Conservation (phyloP, 345 rosid species). For the Geranium brycei region DNA sequence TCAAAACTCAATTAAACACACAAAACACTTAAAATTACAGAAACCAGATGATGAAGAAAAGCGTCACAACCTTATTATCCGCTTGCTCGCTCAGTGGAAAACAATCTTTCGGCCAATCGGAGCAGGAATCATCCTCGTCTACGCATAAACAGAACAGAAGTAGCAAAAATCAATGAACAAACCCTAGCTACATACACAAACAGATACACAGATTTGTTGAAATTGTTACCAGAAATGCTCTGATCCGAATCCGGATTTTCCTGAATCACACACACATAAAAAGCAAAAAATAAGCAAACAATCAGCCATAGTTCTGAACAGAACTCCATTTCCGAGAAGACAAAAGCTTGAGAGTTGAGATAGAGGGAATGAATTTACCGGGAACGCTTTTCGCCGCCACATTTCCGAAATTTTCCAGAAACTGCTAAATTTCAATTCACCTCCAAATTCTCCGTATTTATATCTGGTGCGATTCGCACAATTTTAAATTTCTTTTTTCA, state of each 20-base stretch:
- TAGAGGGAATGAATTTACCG: constrained; percentile 17
- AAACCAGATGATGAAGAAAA: neutral
- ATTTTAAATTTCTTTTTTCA: no score
- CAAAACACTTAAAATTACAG: neutral
- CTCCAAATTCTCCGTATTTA: no score
- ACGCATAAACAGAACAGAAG: neutral
- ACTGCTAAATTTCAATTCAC: no score
- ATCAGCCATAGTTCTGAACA: neutral
- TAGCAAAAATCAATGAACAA: neutral
- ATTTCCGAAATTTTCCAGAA: constrained; percentile 13
- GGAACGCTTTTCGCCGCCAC: constrained; percentile 40
- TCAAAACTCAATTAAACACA: neutral
- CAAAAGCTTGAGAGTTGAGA: no score
- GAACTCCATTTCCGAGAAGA: neutral
- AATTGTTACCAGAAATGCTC: constrained; percentile 48
- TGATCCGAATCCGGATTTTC: constrained; percentile 45
- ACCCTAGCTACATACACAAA: neutral
- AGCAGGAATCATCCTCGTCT: constrained; percentile 38
- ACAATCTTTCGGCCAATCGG: constrained; percentile 19
- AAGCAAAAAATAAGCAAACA: neutral
- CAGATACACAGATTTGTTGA: neutral
- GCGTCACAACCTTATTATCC: constrained; percentile 22
- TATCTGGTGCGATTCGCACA: no score
- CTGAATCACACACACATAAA: constrained; percentile 11
- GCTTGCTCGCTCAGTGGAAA: constrained; percentile 19